These are phyloP conservation scores for Schrenkiella parvula DNA, from an alignment of 345 rosid genomes.

Conservation along the genomic window DNA sequence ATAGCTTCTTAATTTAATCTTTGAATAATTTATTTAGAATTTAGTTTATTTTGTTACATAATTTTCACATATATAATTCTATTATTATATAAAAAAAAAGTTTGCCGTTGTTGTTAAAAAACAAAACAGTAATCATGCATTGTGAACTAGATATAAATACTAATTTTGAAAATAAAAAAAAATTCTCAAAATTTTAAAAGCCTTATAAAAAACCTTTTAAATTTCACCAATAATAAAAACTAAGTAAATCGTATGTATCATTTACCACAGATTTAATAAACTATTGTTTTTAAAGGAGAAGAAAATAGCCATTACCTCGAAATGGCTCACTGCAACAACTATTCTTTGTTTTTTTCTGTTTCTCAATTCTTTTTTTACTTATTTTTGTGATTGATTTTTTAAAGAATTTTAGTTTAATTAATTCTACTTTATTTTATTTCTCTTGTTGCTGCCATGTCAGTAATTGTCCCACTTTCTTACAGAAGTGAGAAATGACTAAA, in stretches of 20 bases:
- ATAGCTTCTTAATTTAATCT: too few relatives aligned
- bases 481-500: constrained; percentile 19
- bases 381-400: not conserved
- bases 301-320: not conserved
- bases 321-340: constrained; percentile 13
- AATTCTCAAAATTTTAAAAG: not conserved
- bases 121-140: too few relatives aligned
- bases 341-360: constrained; percentile 13
- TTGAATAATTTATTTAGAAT: too few relatives aligned
- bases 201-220: not conserved
- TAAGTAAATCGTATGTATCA: not conserved
- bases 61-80: too few relatives aligned
- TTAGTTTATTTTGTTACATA: too few relatives aligned
- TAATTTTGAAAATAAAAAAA: not conserved
- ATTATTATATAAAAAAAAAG: too few relatives aligned
- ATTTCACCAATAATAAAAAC: not conserved
- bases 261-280: not conserved
- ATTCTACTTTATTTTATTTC: not conserved
- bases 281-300: not conserved
- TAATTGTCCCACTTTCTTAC: constrained; percentile 35
- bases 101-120: too few relatives aligned
- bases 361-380: constrained; percentile 34
- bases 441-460: constrained; percentile 42
- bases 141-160: not conserved
- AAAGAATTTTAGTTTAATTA: constrained; percentile 3